Evolutionary conservation across 306 rosid species (phyloP).

Genomic region (Oxytropis ochrocephala): DNA sequence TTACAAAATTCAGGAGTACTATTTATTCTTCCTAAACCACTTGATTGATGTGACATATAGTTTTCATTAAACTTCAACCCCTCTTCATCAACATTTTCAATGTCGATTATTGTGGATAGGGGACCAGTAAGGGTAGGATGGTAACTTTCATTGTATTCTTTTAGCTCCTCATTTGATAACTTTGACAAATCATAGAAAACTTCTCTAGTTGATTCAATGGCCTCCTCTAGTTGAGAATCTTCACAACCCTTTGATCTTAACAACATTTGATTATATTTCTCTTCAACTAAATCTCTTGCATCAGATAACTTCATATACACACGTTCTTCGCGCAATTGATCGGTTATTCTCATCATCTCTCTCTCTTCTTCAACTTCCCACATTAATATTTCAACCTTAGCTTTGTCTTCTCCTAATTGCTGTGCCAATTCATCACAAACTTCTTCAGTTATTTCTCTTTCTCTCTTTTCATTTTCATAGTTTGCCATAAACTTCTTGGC

Average conservation of each 20-base stretch:
- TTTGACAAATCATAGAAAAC: conserved; percentile 26
- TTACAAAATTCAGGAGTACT: no score
- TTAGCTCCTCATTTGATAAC: not conserved
- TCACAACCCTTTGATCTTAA: conserved; percentile 30
- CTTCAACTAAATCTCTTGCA: conserved; percentile 53
- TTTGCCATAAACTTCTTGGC: conserved; percentile 25
- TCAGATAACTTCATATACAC: conserved; percentile 63
- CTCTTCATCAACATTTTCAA: not conserved
- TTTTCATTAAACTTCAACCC: no score
- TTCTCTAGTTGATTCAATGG: conserved; percentile 29
- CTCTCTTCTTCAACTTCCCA: conserved; percentile 62
- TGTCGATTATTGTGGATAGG: not conserved
- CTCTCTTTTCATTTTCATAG: conserved; percentile 40
- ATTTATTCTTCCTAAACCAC: no score
- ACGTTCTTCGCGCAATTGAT: conserved; percentile 67
- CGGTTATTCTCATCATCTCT: conserved; percentile 51
- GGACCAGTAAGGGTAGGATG: no score
- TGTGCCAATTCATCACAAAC: conserved; percentile 36
- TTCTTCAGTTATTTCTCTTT: conserved; percentile 37
- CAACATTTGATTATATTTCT: conserved; percentile 43
- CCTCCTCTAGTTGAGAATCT: conserved; percentile 34
- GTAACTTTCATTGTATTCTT: no score
- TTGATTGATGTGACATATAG: no score
- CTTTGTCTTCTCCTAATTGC: conserved; percentile 44
- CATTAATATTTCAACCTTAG: conserved; percentile 25